Conservation (phyloP, 768 basidiomycete genomes). For the Tricholoma hemisulphureum region DNA sequence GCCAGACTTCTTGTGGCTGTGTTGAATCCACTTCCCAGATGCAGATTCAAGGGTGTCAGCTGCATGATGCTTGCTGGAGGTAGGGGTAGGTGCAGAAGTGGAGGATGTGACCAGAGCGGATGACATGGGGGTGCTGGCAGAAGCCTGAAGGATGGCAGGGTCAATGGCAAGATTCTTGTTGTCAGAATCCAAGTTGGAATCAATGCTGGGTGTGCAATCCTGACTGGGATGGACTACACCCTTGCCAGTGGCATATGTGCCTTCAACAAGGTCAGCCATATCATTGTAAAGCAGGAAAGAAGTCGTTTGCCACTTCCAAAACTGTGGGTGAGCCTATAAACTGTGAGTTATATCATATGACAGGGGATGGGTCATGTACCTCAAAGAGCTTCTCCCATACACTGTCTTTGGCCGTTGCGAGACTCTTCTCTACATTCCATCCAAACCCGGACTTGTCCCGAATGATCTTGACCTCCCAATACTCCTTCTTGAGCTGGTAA, state of each 20-base stretch:
- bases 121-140: neutral
- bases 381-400: conserved; percentile 18
- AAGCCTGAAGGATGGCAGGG: neutral
- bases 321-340: conserved; percentile 10
- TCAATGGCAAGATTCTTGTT: neutral
- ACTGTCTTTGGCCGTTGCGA: conserved; percentile 28
- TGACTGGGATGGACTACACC: conserved; percentile 9
- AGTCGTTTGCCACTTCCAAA: conserved; percentile 20
- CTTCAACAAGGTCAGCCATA: conserved; percentile 15
- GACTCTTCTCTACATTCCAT: conserved; percentile 21
- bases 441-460: conserved; percentile 26
- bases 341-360: neutral
- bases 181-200: neutral
- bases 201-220: neutral
- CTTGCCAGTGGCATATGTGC: conserved; percentile 12
- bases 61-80: conserved; percentile 9
- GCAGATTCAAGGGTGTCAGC: no score
- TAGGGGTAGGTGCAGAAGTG: neutral
- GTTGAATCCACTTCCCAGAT: no score
- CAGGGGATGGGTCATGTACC: conserved; percentile 10
- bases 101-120: neutral
- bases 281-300: conserved; percentile 22
- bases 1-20: no score
- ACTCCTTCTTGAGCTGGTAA: conserved; percentile 23
- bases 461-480: conserved; percentile 16